Conservation (phyloP, 2,329 filamentous ascomycete genomes). For the Chaetomium globosum region DNA sequence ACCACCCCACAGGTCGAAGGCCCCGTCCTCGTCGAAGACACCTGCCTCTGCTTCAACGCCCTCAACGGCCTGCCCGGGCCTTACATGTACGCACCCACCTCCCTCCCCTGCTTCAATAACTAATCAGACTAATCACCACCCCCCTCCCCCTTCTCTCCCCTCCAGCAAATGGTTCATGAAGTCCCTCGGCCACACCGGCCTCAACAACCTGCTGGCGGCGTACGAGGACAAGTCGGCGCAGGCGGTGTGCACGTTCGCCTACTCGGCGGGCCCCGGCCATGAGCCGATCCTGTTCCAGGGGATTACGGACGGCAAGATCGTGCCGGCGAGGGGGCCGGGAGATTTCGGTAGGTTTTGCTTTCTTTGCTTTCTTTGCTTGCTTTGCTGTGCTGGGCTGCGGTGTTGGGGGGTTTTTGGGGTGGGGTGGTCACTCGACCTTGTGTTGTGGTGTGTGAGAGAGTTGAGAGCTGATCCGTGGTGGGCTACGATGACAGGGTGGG, state of each 20-base stretch:
- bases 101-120: background rate
- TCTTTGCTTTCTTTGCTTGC: too few relatives aligned
- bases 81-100: constrained; percentile 72
- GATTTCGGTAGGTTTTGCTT: constrained; percentile 70
- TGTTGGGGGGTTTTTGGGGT: background rate
- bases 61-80: constrained; percentile 89
- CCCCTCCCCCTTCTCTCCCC: constrained; percentile 2
- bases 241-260: constrained; percentile 95
- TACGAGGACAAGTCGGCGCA: constrained; percentile 90
- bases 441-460: too few relatives aligned
- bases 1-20: constrained; percentile 61
- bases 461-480: background rate
- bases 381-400: too few relatives aligned
- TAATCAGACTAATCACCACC: background rate
- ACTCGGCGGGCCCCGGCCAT: constrained; percentile 80
- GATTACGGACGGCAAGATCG: constrained; percentile 80
- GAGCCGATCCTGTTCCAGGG: constrained; percentile 91
- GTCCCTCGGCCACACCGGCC: constrained; percentile 75
- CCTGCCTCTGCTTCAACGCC: constrained; percentile 88
- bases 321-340: constrained; percentile 75
- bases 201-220: constrained; percentile 86
- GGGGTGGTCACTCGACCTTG: too few relatives aligned
- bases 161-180: constrained; percentile 91
- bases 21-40: constrained; percentile 94
- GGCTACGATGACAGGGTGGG: constrained; percentile 66